phyloP scores from a whole-genome alignment of 169 alveolate genomes.

The Plasmodium berghei region DNA sequence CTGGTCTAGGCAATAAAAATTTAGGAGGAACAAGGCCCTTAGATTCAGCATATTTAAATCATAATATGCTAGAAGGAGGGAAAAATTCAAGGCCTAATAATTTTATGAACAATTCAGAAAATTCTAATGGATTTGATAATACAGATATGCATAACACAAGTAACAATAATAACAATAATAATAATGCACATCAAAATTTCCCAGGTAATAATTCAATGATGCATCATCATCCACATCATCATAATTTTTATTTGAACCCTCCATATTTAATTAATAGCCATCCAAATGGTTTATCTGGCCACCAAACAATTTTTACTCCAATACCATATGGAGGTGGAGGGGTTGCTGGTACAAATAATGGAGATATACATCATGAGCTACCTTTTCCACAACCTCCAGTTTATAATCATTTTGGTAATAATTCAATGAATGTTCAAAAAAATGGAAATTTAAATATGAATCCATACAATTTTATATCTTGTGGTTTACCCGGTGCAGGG shows the following conservation, averaged over 20 bases:
- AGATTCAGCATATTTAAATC: slow-evolving; percentile 46
- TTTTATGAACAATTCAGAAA: slow-evolving; percentile 56
- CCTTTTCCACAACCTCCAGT: slow-evolving; percentile 62
- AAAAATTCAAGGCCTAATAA: slow-evolving; percentile 24
- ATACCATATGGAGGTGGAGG: slow-evolving; percentile 2
- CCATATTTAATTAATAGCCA: slow-evolving; percentile 41
- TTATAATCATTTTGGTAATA: slow-evolving; percentile 39
- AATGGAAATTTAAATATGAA: slow-evolving; percentile 22
- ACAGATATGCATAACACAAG: slow-evolving; percentile 4
- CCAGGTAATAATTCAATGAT: slow-evolving; percentile 32
- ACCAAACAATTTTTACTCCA: slow-evolving; percentile 49
- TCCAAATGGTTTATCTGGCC: slow-evolving; percentile 60
- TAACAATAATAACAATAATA: background rate
- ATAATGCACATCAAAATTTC: slow-evolving; percentile 1
- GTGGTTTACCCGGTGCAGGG: slow-evolving; percentile 35
- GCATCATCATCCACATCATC: slow-evolving; percentile 68
- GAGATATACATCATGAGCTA: slow-evolving; percentile 33
- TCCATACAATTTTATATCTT: slow-evolving; percentile 62
- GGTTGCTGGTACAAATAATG: slow-evolving; percentile 4
- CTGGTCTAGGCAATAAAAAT: background rate
- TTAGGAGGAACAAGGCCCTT: background rate
- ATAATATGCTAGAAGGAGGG: slow-evolving; percentile 28
- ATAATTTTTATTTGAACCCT: slow-evolving; percentile 22
- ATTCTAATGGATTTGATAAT: slow-evolving; percentile 31
- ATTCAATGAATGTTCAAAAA: slow-evolving; percentile 10